These are phyloP conservation scores for Neofusicoccum umdonicola DNA, from an alignment of 2,329 filamentous ascomycete species.

Conservation along the genomic window DNA sequence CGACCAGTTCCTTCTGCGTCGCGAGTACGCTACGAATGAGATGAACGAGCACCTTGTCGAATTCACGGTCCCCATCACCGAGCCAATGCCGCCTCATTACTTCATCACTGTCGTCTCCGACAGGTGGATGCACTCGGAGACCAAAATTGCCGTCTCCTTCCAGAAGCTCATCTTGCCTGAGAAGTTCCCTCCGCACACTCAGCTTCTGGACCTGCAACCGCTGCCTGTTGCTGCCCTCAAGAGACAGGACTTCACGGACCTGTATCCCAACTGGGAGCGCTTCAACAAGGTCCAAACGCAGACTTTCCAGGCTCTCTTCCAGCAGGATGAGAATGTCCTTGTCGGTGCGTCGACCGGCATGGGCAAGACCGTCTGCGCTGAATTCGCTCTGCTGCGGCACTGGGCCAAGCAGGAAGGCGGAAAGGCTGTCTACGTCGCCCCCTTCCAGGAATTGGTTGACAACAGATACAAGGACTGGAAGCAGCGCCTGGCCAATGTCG, in stretches of 20 bases:
- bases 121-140: conserved; percentile 98
- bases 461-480: conserved; percentile 81
- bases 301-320: conserved; percentile 89
- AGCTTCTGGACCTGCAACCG: conserved; percentile 85
- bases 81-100: conserved; percentile 98
- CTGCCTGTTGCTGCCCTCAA: conserved; percentile 87
- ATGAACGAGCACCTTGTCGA: conserved; percentile 93
- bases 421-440: conserved; percentile 88
- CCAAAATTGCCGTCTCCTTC: conserved; percentile 88
- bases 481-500: conserved; percentile 67
- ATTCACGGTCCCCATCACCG: conserved; percentile 92
- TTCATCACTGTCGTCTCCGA: conserved; percentile 95
- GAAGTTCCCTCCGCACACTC: conserved; percentile 92
- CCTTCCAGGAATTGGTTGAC: conserved; percentile 91
- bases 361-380: conserved; percentile 94
- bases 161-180: conserved; percentile 92
- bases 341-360: conserved; percentile 90
- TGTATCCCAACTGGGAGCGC: conserved; percentile 80
- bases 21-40: conserved; percentile 81
- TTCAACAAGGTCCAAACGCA: conserved; percentile 99
- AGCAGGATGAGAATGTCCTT: conserved; percentile 90
- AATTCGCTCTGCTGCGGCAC: conserved; percentile 86
- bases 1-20: conserved; percentile 88
- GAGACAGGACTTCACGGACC: conserved; percentile 71
- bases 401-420: conserved; percentile 73